Percentiles rank a stretch among this genome's conserved stretches.
These are phyloP conservation scores for Coccomyxa sp. DNA, from an alignment of 139 green algal genomes.

Conservation along the genomic window DNA sequence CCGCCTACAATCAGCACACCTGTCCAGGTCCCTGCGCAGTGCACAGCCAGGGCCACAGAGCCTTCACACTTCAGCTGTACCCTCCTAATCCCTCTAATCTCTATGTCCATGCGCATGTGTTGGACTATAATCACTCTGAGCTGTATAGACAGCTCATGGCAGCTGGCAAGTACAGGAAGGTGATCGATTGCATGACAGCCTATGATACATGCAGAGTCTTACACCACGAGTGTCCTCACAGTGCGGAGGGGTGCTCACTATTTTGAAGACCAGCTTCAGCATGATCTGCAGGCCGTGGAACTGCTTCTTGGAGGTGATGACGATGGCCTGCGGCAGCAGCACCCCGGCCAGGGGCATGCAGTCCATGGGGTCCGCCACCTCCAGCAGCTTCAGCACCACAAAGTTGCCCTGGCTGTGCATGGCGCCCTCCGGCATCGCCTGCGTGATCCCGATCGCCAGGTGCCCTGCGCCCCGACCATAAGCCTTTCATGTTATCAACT, in stretches of 20 bases:
- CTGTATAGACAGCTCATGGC: too few relatives aligned
- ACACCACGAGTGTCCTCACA: background rate
- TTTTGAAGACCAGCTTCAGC: conserved; percentile 13
- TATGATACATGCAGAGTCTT: background rate
- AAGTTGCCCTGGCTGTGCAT: conserved; percentile 11
- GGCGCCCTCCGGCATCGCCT: background rate
- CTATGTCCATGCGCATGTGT: too few relatives aligned
- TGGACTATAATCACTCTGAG: too few relatives aligned
- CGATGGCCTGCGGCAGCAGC: background rate
- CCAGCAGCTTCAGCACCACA: conserved; percentile 3
- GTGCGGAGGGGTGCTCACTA: conserved; percentile 1
- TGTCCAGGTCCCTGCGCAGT: too few relatives aligned
- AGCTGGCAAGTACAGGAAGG: background rate
- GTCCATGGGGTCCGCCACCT: background rate
- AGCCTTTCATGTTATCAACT: background rate
- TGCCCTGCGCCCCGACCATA: background rate
- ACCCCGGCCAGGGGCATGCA: background rate
- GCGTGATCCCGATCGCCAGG: conserved; percentile 3
- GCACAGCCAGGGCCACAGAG: too few relatives aligned
- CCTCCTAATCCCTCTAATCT: too few relatives aligned
- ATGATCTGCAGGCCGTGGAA: conserved; percentile 14
- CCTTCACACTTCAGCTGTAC: too few relatives aligned
- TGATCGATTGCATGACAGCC: background rate
- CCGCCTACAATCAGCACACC: too few relatives aligned
- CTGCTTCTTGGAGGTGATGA: background rate